Evolutionary conservation across 225 moss, liverwort and hornwort species (phyloP).

Genomic region (Polytrichum commune): DNA sequence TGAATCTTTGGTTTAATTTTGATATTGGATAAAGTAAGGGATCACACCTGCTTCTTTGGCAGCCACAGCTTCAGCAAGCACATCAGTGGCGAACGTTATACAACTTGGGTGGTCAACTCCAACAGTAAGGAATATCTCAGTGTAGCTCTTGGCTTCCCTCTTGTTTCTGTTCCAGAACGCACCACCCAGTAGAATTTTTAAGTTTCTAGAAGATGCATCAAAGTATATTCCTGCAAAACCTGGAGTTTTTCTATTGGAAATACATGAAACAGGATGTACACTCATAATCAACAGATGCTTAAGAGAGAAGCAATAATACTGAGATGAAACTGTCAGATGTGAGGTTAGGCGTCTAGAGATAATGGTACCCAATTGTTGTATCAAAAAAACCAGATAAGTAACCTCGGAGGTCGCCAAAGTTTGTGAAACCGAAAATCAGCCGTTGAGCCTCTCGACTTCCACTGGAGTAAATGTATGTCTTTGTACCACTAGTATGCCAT

Average conservation of each 20-base stretch:
- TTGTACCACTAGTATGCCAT: conserved; percentile 69
- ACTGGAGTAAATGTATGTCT: conserved; percentile 96
- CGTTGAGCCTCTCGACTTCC: conserved; percentile 98
- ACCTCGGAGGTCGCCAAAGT: conserved; percentile 80
- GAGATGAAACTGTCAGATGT: no score
- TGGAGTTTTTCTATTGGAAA: no score
- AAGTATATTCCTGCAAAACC: no score
- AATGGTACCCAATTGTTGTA: conserved; percentile 85
- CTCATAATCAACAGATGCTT: neutral
- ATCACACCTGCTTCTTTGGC: conserved; percentile 76
- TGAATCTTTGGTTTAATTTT: no score
- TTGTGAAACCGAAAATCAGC: conserved; percentile 83
- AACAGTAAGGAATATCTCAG: conserved; percentile 81
- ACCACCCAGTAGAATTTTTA: neutral
- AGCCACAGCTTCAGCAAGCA: conserved; percentile 89
- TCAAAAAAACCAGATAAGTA: conserved; percentile 93
- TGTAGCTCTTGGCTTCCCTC: conserved; percentile 79
- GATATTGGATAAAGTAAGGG: no score
- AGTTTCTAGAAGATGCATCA: no score
- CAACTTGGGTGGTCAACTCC: conserved; percentile 85
- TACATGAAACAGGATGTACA: neutral
- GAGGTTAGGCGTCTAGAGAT: neutral
- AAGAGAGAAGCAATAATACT: no score
- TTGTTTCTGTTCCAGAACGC: conserved; percentile 61
- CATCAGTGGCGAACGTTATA: conserved; percentile 90